Conservation (phyloP, 768 basidiomycete genomes). For the Trametopsis cervina region DNA sequence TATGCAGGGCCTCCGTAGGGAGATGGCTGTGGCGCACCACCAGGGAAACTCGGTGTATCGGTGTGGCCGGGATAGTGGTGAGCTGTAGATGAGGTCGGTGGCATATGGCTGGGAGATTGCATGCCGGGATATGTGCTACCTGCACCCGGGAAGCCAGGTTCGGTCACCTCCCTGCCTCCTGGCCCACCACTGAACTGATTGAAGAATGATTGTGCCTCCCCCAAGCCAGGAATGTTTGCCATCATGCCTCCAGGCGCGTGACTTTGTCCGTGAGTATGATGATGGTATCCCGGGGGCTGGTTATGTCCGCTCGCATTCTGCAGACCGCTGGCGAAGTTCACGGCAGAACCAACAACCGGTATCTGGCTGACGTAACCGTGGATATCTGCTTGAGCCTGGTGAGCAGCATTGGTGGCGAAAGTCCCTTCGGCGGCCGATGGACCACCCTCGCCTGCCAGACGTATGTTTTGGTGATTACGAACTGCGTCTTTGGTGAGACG, state of each 20-base stretch:
- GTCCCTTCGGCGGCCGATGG: slow-evolving; percentile 37
- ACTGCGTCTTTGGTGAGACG: slow-evolving; percentile 63
- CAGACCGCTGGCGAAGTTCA: slow-evolving; percentile 7
- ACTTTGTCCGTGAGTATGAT: background rate
- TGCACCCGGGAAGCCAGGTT: background rate
- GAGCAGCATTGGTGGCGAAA: slow-evolving; percentile 41
- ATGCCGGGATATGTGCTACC: background rate
- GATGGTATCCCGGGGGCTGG: background rate
- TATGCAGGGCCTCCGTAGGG: slow-evolving; percentile 4
- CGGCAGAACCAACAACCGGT: slow-evolving; percentile 12
- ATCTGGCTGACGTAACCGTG: slow-evolving; percentile 22
- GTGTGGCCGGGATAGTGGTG: background rate
- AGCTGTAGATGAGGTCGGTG: background rate
- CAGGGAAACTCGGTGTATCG: background rate
- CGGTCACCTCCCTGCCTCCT: background rate
- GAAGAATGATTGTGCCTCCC: slow-evolving; percentile 9
- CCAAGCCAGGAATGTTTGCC: slow-evolving; percentile 8
- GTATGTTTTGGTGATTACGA: slow-evolving; percentile 65
- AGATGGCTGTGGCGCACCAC: background rate
- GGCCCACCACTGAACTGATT: slow-evolving; percentile 3
- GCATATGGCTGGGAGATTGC: background rate
- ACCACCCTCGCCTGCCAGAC: slow-evolving; percentile 48
- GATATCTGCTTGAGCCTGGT: slow-evolving; percentile 41
- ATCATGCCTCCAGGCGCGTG: background rate
- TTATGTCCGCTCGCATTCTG: background rate